Evolutionary conservation across 768 basidiomycete genomes (phyloP), one percentile per base, ranked within the genome.

Genomic region (Suillus spraguei): DNA sequence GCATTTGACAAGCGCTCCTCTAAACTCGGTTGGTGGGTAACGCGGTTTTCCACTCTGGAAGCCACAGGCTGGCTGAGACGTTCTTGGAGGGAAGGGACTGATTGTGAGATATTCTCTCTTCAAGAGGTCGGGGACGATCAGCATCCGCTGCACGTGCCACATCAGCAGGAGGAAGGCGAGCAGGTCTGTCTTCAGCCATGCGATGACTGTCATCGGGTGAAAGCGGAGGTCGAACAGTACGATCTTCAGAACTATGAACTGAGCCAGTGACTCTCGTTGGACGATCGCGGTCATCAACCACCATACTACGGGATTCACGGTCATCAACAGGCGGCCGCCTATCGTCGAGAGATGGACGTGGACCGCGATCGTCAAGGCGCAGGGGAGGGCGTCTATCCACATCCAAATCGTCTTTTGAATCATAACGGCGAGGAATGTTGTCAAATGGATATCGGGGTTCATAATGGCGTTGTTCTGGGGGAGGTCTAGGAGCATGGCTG

Each of bases 381-480:
- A 35, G 65, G 13, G 64, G 60, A 53, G 67, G 55, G 54, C 70
- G 76, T 46, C 65, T 72, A 17, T 77, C 66, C 16, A 35, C 68
- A 50, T 77, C 76, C 36, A 69, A 60, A 60, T 70, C 65, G 52
- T 71, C 68, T 69, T 68, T 44, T 24, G 78, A 73, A 64, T 74
- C 74, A 62, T 72, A 73, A 54, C 78, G 78, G 24, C 75, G 70
- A 59, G 72, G 71, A 47, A 69, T 74, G 42, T 17, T 52, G 17
- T 76, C 71, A 54, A 68, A 64, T 64, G 73, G 73, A 64, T 81
- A 79, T n/a, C 77, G 74, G 8, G 81, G 76, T 22, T 85, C 82
- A 64, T 81, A 83, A 53, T 83, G 82, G 33, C 83, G 79, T 58
- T 78, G 76, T 56, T 83, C 83, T 58, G 80, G 77, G 32, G 79